Evolutionary conservation across 305 asterid species (phyloP).

Genomic region (Fraxinus albicans): DNA sequence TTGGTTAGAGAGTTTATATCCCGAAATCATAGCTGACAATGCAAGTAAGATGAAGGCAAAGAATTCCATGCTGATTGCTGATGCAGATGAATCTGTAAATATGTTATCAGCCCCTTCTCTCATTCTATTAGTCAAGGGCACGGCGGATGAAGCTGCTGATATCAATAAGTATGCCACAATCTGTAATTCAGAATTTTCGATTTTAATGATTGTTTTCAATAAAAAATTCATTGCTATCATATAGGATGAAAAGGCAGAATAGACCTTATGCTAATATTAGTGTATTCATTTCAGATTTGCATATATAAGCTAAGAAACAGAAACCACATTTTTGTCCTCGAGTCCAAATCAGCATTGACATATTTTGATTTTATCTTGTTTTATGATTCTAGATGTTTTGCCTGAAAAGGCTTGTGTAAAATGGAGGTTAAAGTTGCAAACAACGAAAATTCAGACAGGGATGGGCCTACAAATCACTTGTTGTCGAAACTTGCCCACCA

Average conservation of each 20-base stretch:
- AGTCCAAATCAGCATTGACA: neutral
- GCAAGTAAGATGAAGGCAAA: slow-evolving; percentile 72
- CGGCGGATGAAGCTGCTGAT: slow-evolving; percentile 80
- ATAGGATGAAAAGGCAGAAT: neutral
- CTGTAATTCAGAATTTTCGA: slow-evolving; percentile 21
- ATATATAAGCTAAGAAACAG: neutral
- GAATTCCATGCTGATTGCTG: slow-evolving; percentile 75
- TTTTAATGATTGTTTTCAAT: neutral
- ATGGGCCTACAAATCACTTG: neutral
- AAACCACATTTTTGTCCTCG: neutral
- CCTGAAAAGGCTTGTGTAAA: neutral
- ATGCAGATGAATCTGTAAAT: slow-evolving; percentile 76
- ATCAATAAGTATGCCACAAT: slow-evolving; percentile 56
- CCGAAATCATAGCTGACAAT: slow-evolving; percentile 68
- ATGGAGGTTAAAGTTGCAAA: neutral
- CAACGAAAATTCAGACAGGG: neutral
- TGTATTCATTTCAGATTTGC: neutral
- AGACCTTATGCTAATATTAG: neutral
- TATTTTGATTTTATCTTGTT: neutral
- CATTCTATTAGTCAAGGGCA: slow-evolving; percentile 69
- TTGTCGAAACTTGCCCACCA: neutral
- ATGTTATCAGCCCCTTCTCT: slow-evolving; percentile 69
- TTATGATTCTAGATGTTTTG: neutral
- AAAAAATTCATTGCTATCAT: neutral
- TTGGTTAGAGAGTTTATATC: slow-evolving; percentile 69